Base-by-base conservation (phyloP, 2,329 filamentous ascomycete species). In the Bipolaris cookei region DNA sequence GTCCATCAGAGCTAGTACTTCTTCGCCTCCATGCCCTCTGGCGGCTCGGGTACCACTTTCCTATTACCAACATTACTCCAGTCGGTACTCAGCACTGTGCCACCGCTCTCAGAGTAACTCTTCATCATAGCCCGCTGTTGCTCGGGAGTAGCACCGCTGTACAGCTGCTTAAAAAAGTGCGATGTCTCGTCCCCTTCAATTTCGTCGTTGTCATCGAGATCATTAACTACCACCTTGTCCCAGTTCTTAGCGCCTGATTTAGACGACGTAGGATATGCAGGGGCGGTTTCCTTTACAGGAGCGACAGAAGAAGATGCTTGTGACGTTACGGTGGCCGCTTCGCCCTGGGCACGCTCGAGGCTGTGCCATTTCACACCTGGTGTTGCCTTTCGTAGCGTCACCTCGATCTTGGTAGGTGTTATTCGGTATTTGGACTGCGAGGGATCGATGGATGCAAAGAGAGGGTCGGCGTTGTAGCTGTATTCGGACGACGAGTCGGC, bases 41-140 rank as follows among this genome's bases (percentile, higher is more conserved):
- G 91, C 7, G 91, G 90, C 34, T 81, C 77, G 0, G 88, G 90
- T 72, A 91, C 86, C 23, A 97, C 90, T 21, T 79, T 89, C 16
- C 86, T 86, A 61, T 82, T 84, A 48, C 86, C 85, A 18, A 97
- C 94, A 60, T 96, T 90, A 8, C 80, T 78, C 95, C 95, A 99
- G 74, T 94, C 92, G 0, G 95, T 99, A 76, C 92, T 97, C 47
- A 99, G 80, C 2, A 90, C 86, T 0, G 95, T 99, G 4, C 95
- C 95, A 66, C 96, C 95, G 76, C 93, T 97, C 82, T 99, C 94
- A 13, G 87, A 83, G 71, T 91, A 98, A 72, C 91, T 96, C 85
- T 99, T 99, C 87, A 96, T 91, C 95, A 99, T 99, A 7, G 95
- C 95, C 1, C 92, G 87, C 72, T 88, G 87, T 56, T 91, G 91